phyloP scores from a whole-genome alignment of 495 filamentous ascomycete species.

The Aspergillus campestris region DNA sequence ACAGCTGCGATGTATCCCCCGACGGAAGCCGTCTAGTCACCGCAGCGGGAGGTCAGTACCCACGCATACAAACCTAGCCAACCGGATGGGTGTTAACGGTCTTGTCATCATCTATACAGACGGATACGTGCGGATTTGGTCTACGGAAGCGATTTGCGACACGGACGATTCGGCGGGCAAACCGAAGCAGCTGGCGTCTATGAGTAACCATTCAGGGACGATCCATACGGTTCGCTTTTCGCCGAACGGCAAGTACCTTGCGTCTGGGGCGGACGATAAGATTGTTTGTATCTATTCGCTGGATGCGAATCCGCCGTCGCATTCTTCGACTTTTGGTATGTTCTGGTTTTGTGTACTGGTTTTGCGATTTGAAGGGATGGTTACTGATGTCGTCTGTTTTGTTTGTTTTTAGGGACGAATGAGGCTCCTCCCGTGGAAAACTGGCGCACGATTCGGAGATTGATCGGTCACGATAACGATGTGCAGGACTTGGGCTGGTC shows the following conservation, averaged over 20 bases:
- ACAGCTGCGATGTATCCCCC: slow-evolving; percentile 92
- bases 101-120: slow-evolving; percentile 43
- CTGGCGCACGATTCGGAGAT: slow-evolving; percentile 85
- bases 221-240: slow-evolving; percentile 97
- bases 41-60: slow-evolving; percentile 71
- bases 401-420: slow-evolving; percentile 56
- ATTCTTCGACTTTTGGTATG: slow-evolving; percentile 67
- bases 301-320: slow-evolving; percentile 69
- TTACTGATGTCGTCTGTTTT: slow-evolving; percentile 4
- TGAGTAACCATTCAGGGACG: slow-evolving; percentile 96
- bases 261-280: slow-evolving; percentile 95
- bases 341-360: slow-evolving; percentile 1
- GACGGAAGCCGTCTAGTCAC: slow-evolving; percentile 88
- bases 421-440: slow-evolving; percentile 91
- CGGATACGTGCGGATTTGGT: slow-evolving; percentile 96
- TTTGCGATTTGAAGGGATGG: neutral
- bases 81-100: slow-evolving; percentile 5
- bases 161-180: slow-evolving; percentile 59
- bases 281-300: slow-evolving; percentile 94
- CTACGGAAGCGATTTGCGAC: slow-evolving; percentile 83
- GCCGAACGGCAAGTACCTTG: slow-evolving; percentile 83
- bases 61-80: too few species aligned
- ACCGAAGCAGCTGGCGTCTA: slow-evolving; percentile 89
- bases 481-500: slow-evolving; percentile 98
- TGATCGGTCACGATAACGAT: slow-evolving; percentile 97